Evolutionary conservation across 768 basidiomycete genomes (phyloP).

Genomic region (Boletellus sp.): DNA sequence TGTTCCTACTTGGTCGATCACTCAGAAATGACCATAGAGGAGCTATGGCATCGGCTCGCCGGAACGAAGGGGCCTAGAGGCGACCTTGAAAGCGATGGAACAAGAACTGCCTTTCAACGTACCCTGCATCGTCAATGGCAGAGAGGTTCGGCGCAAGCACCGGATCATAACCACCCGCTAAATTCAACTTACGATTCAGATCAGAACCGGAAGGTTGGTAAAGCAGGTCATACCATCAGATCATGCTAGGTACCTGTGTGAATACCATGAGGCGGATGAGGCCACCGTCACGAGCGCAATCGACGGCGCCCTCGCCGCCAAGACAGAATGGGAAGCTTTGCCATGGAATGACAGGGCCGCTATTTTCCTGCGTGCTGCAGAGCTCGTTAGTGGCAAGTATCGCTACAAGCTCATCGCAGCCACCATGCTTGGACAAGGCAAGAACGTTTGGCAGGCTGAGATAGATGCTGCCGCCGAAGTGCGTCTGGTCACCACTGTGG

Average conservation of each 20-base stretch:
- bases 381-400: slow-evolving; percentile 93
- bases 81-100: slow-evolving; percentile 76
- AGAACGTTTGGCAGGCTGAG: slow-evolving; percentile 99
- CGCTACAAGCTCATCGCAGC: slow-evolving; percentile 93
- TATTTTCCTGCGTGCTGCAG: slow-evolving; percentile 97
- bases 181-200: slow-evolving; percentile 37
- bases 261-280: slow-evolving; percentile 85
- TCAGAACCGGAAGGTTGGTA: slow-evolving; percentile 75
- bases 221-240: slow-evolving; percentile 85
- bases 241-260: slow-evolving; percentile 76
- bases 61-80: slow-evolving; percentile 71
- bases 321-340: slow-evolving; percentile 86
- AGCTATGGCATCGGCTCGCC: slow-evolving; percentile 73
- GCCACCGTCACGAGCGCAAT: slow-evolving; percentile 76
- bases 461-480: slow-evolving; percentile 99
- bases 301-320: slow-evolving; percentile 81
- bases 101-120: slow-evolving; percentile 85
- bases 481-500: slow-evolving; percentile 12
- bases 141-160: slow-evolving; percentile 50
- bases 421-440: slow-evolving; percentile 97
- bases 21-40: slow-evolving; percentile 42
- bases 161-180: not conserved
- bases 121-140: slow-evolving; percentile 89
- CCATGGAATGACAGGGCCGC: slow-evolving; percentile 97
- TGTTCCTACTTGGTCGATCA: not conserved